A percentile compares a stretch with the other conserved stretches of the same genome.
These are phyloP conservation scores for Arthroderma sp. DNA, from an alignment of 2,329 filamentous ascomycete genomes.

Conservation along the genomic window DNA sequence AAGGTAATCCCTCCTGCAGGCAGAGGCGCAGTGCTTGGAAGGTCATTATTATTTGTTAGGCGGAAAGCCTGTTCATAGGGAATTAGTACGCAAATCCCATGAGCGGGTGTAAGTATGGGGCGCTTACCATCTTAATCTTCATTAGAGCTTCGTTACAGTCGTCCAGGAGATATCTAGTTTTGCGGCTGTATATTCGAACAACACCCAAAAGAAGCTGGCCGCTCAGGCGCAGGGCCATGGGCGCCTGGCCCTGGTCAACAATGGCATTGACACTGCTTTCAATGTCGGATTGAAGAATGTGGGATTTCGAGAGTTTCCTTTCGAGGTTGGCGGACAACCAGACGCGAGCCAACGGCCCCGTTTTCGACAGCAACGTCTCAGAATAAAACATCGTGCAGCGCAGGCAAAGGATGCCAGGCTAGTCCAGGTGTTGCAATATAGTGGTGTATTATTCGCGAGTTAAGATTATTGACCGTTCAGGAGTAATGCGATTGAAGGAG, in stretches of 20 bases:
- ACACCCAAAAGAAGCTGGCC: constrained; percentile 91
- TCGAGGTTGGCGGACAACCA: constrained; percentile 98
- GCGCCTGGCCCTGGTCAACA: constrained; percentile 81
- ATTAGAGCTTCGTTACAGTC: constrained; percentile 95
- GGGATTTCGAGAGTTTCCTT: constrained; percentile 94
- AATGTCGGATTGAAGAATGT: constrained; percentile 88
- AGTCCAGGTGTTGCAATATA: neutral
- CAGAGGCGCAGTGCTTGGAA: constrained; percentile 68
- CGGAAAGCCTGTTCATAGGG: constrained; percentile 62
- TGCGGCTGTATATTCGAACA: constrained; percentile 92
- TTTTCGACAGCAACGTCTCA: constrained; percentile 89
- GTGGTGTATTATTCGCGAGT: neutral
- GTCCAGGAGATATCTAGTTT: constrained; percentile 89
- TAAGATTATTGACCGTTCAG: neutral
- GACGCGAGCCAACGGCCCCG: constrained; percentile 88
- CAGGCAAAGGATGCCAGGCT: neutral
- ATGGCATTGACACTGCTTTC: constrained; percentile 92
- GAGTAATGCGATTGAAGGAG: neutral
- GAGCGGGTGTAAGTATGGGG: neutral
- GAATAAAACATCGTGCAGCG: constrained; percentile 78
- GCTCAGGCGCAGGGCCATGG: constrained; percentile 85
- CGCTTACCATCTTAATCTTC: constrained; percentile 91
- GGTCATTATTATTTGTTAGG: constrained; percentile 85
- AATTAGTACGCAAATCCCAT: constrained; percentile 22
- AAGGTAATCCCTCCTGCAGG: constrained; percentile 77